Evolutionary conservation across 495 filamentous ascomycete species (phyloP).

Genomic region (Penicillium salamii): DNA sequence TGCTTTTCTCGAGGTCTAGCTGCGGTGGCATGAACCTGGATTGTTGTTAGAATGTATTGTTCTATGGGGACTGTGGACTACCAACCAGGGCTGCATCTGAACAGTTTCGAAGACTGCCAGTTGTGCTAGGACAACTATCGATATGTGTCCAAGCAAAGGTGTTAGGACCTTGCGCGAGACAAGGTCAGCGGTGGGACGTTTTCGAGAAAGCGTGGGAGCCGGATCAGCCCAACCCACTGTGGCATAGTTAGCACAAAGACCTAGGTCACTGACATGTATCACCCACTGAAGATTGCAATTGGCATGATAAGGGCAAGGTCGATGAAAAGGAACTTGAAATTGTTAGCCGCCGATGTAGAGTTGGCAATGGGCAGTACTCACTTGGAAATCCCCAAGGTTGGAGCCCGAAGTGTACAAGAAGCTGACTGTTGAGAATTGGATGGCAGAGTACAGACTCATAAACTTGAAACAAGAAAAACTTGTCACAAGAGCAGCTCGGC

Average conservation of each 20-base stretch:
- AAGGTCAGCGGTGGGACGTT: constrained; percentile 87
- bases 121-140: constrained; percentile 78
- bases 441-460: constrained; percentile 98
- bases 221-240: constrained; percentile 92
- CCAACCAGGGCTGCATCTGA: constrained; percentile 72
- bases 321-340: constrained; percentile 78
- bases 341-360: constrained; percentile 14
- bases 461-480: constrained; percentile 99
- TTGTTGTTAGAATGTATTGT: constrained; percentile 5
- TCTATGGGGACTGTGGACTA: background rate
- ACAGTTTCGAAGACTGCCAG: constrained; percentile 68
- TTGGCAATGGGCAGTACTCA: constrained; percentile 23
- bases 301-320: constrained; percentile 90
- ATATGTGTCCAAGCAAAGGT: constrained; percentile 85
- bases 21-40: constrained; percentile 75
- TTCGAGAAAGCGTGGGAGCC: constrained; percentile 71
- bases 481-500: constrained; percentile 89
- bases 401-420: constrained; percentile 94
- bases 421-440: constrained; percentile 98
- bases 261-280: background rate
- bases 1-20: constrained; percentile 69
- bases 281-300: constrained; percentile 90
- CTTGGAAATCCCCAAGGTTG: constrained; percentile 96
- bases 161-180: constrained; percentile 91
- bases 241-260: constrained; percentile 1